Evolutionary conservation across 345 rosid species (phyloP).

Genomic region (Pugionium dolabratum): DNA sequence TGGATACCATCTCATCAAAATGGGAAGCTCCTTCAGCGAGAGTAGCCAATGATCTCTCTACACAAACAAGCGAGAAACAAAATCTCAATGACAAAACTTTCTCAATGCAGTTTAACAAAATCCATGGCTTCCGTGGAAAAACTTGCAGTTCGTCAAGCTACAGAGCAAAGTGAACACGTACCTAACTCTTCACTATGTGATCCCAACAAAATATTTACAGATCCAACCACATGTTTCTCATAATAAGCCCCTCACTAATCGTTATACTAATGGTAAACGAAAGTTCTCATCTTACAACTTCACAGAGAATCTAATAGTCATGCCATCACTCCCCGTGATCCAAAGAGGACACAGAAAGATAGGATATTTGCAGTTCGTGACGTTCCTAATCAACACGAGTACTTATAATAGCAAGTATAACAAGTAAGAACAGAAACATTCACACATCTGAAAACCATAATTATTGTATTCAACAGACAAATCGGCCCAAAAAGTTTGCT

Average conservation of each 20-base stretch:
- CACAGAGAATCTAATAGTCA: conserved; percentile 7
- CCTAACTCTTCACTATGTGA: conserved; percentile 1
- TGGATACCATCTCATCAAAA: conserved; percentile 59
- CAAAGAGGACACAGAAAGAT: conserved; percentile 8
- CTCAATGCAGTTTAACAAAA: background rate
- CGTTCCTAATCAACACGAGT: background rate
- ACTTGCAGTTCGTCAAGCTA: background rate
- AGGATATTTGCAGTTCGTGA: background rate
- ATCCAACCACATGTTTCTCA: background rate
- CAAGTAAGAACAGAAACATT: background rate
- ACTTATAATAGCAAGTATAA: conserved; percentile 1
- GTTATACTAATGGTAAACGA: background rate
- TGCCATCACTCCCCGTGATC: background rate
- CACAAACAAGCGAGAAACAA: conserved; percentile 27
- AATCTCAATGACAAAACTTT: conserved; percentile 11
- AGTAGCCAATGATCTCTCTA: conserved; percentile 59
- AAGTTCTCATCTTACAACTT: background rate
- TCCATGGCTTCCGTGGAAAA: background rate
- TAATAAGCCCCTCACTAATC: background rate
- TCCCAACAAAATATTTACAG: background rate
- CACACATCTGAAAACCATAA: background rate
- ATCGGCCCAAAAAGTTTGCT: background rate
- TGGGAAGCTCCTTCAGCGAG: conserved; percentile 45
- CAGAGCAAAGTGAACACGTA: conserved; percentile 9
- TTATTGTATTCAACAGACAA: background rate